Conservation (phyloP, 192 early-diverging fungal species). For the Radiomyces spectabilis region DNA sequence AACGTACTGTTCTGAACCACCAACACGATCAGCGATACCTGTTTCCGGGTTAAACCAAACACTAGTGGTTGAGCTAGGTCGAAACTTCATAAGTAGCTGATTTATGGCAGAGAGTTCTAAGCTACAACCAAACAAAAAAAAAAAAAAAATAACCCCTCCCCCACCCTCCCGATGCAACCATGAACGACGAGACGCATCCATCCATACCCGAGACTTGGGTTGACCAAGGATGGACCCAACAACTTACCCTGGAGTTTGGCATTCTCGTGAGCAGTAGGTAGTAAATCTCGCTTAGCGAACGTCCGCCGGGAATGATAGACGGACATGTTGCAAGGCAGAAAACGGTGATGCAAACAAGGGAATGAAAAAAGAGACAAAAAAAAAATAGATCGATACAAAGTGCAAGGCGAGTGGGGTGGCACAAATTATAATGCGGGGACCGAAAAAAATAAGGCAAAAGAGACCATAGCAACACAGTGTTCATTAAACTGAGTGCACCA, state of each 20-base stretch:
- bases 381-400: no score
- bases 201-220: background rate
- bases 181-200: background rate
- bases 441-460: no score
- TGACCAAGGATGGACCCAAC: no score
- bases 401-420: no score
- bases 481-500: no score
- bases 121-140: background rate
- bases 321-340: constrained; percentile 5
- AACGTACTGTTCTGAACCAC: constrained; percentile 83
- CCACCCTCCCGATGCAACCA: background rate
- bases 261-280: background rate
- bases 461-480: no score
- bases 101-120: no score
- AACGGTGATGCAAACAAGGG: background rate
- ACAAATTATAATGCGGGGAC: no score
- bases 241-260: constrained; percentile 1
- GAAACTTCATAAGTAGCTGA: background rate
- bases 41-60: constrained; percentile 64
- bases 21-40: constrained; percentile 76
- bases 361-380: constrained; percentile 1
- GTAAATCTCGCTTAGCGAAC: constrained; percentile 6
- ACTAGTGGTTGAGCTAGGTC: background rate
- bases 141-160: background rate
- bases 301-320: constrained; percentile 12